Evolutionary conservation across 192 early-diverging fungal genomes (phyloP), one percentile per base, ranked within the genome.

Genomic region (Phlyctochytrium arcticum): DNA sequence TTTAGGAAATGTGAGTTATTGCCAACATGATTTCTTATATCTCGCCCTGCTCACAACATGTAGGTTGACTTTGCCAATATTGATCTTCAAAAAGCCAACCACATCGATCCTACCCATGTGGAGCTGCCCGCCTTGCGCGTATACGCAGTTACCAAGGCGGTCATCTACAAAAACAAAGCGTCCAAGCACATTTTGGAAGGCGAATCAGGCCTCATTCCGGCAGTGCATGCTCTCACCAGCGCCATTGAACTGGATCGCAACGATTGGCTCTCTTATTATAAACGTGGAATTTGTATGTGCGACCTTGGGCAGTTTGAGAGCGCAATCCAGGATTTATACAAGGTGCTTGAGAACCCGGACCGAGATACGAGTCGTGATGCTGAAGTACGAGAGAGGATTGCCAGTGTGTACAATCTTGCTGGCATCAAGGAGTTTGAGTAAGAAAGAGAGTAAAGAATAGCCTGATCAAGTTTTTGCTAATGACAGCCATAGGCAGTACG

Each of bases 121-220:
- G 81, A 72, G 46, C 49, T 83, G 21, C 48, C 57, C 8, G 65
- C 56, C 29, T 54, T 83, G 23, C 59, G 63, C 34, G 51, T 67
- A 26, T 76, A 69, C 48, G 54, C 70, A 1, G 58, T 79, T 10
- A 59, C 54, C 47, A 70, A 34, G 12, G 71, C 81, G 4, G 69
- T 77, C 9, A 44, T 62, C 8, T 70, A 69, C 47, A 83, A 79
- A 49, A 83, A 83, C 56, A 73, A 74, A 19, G 77, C 81, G 8
- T 66, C 68, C 4, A 39, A 76, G 10, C 65, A 75, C 51, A 78
- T 81, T 42, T 35, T 77, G 32, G 67, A 76, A 34, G 73, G 74
- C 0, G 32, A 51, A n/a, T 63, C 57, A 7, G 56, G 35, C 19
- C 31, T 58, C 3, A n/a, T n/a, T n/a, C n/a, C n/a, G n/a, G 81